These are phyloP conservation scores for Breynia disticha DNA, from an alignment of 441 rosid genomes.

Conservation along the genomic window DNA sequence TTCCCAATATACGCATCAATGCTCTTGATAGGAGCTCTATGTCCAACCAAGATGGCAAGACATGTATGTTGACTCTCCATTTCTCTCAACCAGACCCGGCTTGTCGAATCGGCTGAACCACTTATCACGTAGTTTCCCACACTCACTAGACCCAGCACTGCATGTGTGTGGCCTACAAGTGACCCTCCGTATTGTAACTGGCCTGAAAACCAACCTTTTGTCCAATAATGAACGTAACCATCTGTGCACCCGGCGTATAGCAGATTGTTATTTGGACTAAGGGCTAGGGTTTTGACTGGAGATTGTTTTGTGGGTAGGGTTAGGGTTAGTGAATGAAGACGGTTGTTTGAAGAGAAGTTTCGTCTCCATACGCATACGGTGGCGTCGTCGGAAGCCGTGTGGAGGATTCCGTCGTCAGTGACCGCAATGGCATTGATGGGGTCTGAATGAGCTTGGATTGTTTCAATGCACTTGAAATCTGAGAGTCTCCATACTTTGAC, in stretches of 20 bases:
- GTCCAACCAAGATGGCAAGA: constrained; percentile 32
- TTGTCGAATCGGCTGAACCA: constrained; percentile 36
- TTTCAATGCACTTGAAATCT: constrained; percentile 43
- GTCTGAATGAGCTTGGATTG: constrained; percentile 39
- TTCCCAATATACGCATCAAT: constrained; percentile 6
- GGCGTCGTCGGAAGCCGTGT: constrained; percentile 46
- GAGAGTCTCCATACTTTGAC: constrained; percentile 45
- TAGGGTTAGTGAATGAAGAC: constrained; percentile 26
- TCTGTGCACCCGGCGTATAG: constrained; percentile 42
- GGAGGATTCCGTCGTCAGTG: constrained; percentile 32
- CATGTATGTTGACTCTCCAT: constrained; percentile 27
- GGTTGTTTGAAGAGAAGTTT: constrained; percentile 20
- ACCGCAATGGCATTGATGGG: constrained; percentile 33
- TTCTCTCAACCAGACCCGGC: constrained; percentile 37
- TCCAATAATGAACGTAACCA: constrained; percentile 32
- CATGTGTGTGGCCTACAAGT: constrained; percentile 46
- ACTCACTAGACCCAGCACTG: constrained; percentile 34
- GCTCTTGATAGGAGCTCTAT: constrained; percentile 34
- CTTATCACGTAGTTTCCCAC: constrained; percentile 29
- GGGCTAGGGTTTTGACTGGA: constrained; percentile 34
- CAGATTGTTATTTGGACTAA: constrained; percentile 19
- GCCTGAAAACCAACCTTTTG: constrained; percentile 17
- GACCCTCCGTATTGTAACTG: constrained; percentile 22
- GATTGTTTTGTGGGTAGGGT: constrained; percentile 43
- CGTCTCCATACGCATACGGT: constrained; percentile 34